phyloP scores from a whole-genome alignment of 345 rosid species.

The Murraya koenigii region DNA sequence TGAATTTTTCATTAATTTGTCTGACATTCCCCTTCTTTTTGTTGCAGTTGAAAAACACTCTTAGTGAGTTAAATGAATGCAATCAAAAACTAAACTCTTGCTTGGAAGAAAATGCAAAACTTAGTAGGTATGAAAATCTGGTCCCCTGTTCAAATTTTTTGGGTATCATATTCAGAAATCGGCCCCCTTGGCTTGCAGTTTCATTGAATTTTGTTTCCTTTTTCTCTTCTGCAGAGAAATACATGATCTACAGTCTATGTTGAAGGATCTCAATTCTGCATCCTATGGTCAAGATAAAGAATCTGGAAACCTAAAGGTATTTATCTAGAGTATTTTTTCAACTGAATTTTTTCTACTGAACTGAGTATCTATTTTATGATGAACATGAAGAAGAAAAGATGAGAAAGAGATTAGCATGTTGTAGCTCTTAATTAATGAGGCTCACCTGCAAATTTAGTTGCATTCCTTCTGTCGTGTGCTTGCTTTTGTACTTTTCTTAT shows the following conservation, averaged over 20 bases:
- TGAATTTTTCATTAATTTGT: constrained; percentile 2
- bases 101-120: constrained; percentile 76
- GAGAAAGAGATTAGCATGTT: neutral
- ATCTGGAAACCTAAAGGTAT: constrained; percentile 35
- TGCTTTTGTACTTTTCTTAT: neutral
- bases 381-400: neutral
- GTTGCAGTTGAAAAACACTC: constrained; percentile 58
- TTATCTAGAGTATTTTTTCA: neutral
- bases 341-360: neutral
- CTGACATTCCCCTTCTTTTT: constrained; percentile 20
- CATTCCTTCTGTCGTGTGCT: neutral
- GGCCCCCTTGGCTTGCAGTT: constrained; percentile 5
- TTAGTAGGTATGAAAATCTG: constrained; percentile 54
- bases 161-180: constrained; percentile 12
- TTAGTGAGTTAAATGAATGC: constrained; percentile 68
- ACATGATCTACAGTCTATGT: constrained; percentile 45
- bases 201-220: constrained; percentile 14
- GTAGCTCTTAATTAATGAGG: neutral
- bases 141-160: constrained; percentile 17
- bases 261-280: constrained; percentile 39
- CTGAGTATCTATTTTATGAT: neutral
- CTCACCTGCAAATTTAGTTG: neutral
- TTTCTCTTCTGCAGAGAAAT: constrained; percentile 61
- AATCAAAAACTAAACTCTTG: constrained; percentile 61
- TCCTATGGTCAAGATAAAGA: constrained; percentile 28